Percentiles rank a stretch among this genome's conserved stretches.
Evolutionary conservation across 768 basidiomycete genomes (phyloP).

Genomic region (Dentipellis fragilis): DNA sequence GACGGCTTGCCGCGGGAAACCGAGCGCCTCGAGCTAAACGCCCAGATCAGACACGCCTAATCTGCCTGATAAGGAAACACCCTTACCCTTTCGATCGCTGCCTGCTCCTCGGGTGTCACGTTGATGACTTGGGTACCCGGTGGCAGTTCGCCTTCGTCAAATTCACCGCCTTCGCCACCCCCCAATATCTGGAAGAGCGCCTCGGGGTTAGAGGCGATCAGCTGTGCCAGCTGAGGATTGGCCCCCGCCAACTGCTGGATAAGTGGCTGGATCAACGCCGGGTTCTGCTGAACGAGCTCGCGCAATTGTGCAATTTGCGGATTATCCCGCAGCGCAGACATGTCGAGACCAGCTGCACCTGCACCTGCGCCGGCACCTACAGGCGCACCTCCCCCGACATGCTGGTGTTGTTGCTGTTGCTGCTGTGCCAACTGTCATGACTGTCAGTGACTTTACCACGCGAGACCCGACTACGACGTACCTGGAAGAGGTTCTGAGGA

Average conservation of each 20-base stretch:
- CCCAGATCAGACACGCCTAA: background rate
- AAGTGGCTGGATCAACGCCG: conserved; percentile 64
- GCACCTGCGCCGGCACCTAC: conserved; percentile 23
- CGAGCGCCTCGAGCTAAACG: conserved; percentile 69
- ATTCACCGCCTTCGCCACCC: conserved; percentile 27
- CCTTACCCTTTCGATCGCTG: conserved; percentile 82
- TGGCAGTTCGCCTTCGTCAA: conserved; percentile 24
- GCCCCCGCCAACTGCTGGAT: conserved; percentile 69
- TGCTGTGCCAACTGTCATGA: conserved; percentile 58
- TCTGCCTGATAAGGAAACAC: background rate
- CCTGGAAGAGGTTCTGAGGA: conserved; percentile 85
- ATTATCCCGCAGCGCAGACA: conserved; percentile 46
- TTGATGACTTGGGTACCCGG: conserved; percentile 57
- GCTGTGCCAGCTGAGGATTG: conserved; percentile 70
- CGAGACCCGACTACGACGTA: conserved; percentile 20
- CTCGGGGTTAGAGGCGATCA: conserved; percentile 64
- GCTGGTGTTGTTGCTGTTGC: conserved; percentile 43
- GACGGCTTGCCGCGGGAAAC: conserved; percentile 75
- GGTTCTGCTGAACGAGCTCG: conserved; percentile 65
- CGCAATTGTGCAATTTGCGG: conserved; percentile 69
- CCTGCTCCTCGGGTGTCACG: conserved; percentile 80
- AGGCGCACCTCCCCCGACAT: conserved; percentile 22
- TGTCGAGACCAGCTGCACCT: conserved; percentile 31
- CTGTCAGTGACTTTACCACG: background rate
- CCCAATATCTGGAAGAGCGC: conserved; percentile 54